Percentiles rank a stretch among this genome's conserved stretches.
Conservation (phyloP, 2,329 filamentous ascomycete species). For the Aotearoamyces nothofagi region DNA sequence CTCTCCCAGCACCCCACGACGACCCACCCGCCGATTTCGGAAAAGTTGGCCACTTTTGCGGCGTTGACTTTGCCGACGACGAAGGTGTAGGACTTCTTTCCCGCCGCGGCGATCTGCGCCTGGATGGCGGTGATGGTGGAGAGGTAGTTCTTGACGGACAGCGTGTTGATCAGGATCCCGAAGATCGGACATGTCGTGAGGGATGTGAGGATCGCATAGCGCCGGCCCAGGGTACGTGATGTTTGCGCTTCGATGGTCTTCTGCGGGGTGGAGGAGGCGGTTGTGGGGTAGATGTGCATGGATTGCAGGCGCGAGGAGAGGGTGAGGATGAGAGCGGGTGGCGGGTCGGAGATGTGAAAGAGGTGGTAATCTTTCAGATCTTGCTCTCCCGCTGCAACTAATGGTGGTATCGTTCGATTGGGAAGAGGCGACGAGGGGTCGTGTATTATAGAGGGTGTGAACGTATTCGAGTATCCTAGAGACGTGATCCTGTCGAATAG, state of each 20-base stretch:
- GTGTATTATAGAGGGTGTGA: conserved; percentile 58
- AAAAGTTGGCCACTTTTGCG: conserved; percentile 92
- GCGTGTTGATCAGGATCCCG: conserved; percentile 89
- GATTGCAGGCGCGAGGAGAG: conserved; percentile 68
- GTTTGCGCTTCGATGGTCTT: conserved; percentile 24
- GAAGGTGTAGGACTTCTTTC: conserved; percentile 92
- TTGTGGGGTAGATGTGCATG: conserved; percentile 62
- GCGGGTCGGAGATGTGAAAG: conserved; percentile 79
- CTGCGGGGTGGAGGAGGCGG: conserved; percentile 13
- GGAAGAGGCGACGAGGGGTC: conserved; percentile 70
- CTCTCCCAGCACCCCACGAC: conserved; percentile 98
- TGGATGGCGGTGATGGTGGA: conserved; percentile 63
- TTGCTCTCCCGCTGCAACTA: conserved; percentile 25
- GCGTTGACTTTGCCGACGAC: conserved; percentile 95
- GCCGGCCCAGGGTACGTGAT: conserved; percentile 52
- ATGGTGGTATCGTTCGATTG: conserved; percentile 56
- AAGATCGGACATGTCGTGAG: conserved; percentile 73
- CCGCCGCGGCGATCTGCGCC: conserved; percentile 55
- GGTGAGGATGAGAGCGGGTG: conserved; percentile 71
- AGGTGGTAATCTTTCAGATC: conserved; percentile 35
- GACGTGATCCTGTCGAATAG: conserved; percentile 38
- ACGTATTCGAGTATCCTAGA: conserved; percentile 54
- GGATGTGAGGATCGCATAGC: conserved; percentile 74
- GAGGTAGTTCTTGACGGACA: conserved; percentile 84
- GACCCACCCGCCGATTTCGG: conserved; percentile 91